Evolutionary conservation across 306 rosid genomes (phyloP), one percentile per base, ranked within the genome.

Genomic region (Myrica gale): DNA sequence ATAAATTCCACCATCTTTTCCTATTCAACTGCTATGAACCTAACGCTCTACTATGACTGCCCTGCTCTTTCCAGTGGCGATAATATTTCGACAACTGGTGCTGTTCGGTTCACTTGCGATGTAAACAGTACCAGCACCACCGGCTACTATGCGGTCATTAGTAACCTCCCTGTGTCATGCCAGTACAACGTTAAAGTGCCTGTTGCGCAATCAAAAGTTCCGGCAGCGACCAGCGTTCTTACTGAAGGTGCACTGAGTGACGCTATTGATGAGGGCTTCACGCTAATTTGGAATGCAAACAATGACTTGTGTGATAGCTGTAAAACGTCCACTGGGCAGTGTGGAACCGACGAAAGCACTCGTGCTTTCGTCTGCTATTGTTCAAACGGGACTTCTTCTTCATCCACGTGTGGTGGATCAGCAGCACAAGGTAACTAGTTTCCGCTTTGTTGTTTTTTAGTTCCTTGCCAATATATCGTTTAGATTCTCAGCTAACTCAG

Each of bases 321-420:
- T 71, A 43, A 1, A 63, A 43, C 4, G 0, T 77, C 86, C 4
- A 85, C 80, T 7, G 94, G 96, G 41, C 20, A 67, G 23, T 93
- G 97, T 70, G 91, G 90, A 51, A 75, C 68, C 47, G 51, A 79
- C 44, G 32, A 39, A 6, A 73, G 7, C 47, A 73, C 92, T 42
- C 3, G 51, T 57, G 73, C 47, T 43, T 88, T 93, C 74, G 15
- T 82, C 57, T 93, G 98, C 78, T 80, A 77, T 37, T 88, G 95
- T 61, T 47, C 15, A 54, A 76, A 76, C 39, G 89, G 93, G 55
- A 61, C 86, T 57, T 74, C 32, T 55, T 58, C 66, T 55, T 58
- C 66, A 47, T 74, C 80, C 32, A 63, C 41, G 2, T 85, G 94
- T 77, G 54, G 37, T 77, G 54, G 37, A 57, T 73, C 87, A 19